phyloP scores from a whole-genome alignment of 2,329 filamentous ascomycete genomes.

The Berkeleyomyces rouxiae region DNA sequence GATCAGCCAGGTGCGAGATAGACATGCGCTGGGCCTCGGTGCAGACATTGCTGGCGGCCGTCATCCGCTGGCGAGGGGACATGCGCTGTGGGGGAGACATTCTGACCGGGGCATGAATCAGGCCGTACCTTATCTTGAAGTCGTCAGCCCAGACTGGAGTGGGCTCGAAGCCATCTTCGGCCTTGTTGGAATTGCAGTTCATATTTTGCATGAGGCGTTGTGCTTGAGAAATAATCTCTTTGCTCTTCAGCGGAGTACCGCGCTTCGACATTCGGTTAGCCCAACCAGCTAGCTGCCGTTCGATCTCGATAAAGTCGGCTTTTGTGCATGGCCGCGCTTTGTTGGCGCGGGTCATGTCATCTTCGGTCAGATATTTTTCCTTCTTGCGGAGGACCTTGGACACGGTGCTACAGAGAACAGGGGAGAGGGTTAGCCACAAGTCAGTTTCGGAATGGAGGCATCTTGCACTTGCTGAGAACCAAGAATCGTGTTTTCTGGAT shows the following conservation, averaged over 20 bases:
- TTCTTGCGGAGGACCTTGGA: slow-evolving; percentile 91
- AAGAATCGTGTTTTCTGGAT: no score
- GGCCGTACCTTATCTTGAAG: slow-evolving; percentile 77
- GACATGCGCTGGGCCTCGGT: slow-evolving; percentile 20
- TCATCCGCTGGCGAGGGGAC: no score
- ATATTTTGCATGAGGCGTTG: slow-evolving; percentile 62
- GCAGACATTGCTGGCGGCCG: slow-evolving; percentile 19
- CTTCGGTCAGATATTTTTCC: slow-evolving; percentile 78
- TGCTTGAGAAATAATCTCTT: slow-evolving; percentile 73
- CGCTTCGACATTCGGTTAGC: slow-evolving; percentile 64
- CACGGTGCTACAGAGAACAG: slow-evolving; percentile 54
- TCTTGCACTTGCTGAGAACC: no score
- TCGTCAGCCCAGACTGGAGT: slow-evolving; percentile 77
- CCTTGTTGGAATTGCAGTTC: slow-evolving; percentile 46
- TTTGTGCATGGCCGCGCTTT: slow-evolving; percentile 31
- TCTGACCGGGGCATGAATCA: slow-evolving; percentile 34
- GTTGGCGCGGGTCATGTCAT: slow-evolving; percentile 46
- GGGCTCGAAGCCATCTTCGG: slow-evolving; percentile 46
- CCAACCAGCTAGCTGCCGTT: slow-evolving; percentile 78
- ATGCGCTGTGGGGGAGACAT: slow-evolving; percentile 21
- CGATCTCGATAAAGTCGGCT: slow-evolving; percentile 77
- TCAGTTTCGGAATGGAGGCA: background rate
- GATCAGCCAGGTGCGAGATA: slow-evolving; percentile 21
- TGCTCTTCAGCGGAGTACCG: slow-evolving; percentile 57
- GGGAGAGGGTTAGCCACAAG: background rate